Conservation (phyloP, 73 alveolate species). For the Symbiodinium natans region DNA sequence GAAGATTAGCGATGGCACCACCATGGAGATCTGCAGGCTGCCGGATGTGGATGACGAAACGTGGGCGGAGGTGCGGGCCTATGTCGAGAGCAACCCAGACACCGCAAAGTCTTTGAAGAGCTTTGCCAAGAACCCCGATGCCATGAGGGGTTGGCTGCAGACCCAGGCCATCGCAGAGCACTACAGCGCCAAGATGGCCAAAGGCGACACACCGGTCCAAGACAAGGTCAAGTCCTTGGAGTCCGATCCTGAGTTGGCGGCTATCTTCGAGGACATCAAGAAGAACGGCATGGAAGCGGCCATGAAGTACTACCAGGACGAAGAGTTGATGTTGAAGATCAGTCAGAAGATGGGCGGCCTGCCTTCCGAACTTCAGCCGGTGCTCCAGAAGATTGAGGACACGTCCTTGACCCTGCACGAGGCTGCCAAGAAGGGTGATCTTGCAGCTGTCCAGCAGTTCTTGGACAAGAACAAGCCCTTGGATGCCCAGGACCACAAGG, state of each 20-base stretch:
- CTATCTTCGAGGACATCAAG: not conserved
- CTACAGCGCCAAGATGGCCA: slow-evolving; percentile 14
- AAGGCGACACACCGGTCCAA: slow-evolving; percentile 11
- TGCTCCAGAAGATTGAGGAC: slow-evolving; percentile 7
- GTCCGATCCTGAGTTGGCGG: slow-evolving; percentile 1
- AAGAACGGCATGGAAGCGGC: slow-evolving; percentile 45
- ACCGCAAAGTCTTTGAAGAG: slow-evolving; percentile 51
- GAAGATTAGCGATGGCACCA: slow-evolving; percentile 85
- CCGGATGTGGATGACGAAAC: slow-evolving; percentile 84
- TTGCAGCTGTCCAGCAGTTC: slow-evolving; percentile 55
- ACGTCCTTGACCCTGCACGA: slow-evolving; percentile 66
- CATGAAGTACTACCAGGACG: slow-evolving; percentile 77
- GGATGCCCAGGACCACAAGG: slow-evolving; percentile 42
- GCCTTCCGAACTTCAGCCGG: slow-evolving; percentile 53
- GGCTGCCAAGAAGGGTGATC: slow-evolving; percentile 79
- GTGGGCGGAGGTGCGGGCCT: slow-evolving; percentile 75
- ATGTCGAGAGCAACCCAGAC: slow-evolving; percentile 77
- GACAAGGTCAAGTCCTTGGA: slow-evolving; percentile 73
- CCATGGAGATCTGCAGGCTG: slow-evolving; percentile 76
- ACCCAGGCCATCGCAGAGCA: slow-evolving; percentile 83
- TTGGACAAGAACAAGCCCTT: slow-evolving; percentile 38
- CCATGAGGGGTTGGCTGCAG: slow-evolving; percentile 90
- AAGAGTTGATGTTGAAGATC: slow-evolving; percentile 47
- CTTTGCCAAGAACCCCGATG: slow-evolving; percentile 83
- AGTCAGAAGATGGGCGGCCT: slow-evolving; percentile 89